Percentiles rank a stretch among this genome's conserved stretches.
Conservation (phyloP, 805 yeast species). For the Wickerhamiella sorbophila region DNA sequence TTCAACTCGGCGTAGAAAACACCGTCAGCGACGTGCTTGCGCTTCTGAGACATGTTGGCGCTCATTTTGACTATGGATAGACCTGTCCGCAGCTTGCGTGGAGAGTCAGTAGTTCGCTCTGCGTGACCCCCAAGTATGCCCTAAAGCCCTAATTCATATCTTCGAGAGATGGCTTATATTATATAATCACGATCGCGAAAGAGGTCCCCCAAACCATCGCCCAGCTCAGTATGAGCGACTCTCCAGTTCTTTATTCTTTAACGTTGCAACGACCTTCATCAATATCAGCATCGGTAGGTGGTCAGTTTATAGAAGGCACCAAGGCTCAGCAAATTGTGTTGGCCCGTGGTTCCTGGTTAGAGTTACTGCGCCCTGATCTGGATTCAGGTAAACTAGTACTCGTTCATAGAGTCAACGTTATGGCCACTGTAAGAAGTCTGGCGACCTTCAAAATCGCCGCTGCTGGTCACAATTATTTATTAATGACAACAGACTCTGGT, state of each 20-base stretch:
- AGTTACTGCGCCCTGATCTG: conserved; percentile 38
- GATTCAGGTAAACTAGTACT: conserved; percentile 40
- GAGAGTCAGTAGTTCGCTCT: no score
- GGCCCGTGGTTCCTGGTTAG: conserved; percentile 41
- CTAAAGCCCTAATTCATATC: background rate
- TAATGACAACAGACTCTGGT: conserved; percentile 71
- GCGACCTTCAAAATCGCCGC: conserved; percentile 41
- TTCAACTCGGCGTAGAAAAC: conserved; percentile 99
- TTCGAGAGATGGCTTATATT: no score
- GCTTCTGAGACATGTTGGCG: conserved; percentile 74
- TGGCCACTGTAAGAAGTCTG: conserved; percentile 44
- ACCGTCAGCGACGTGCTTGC: conserved; percentile 99
- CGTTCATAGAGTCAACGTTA: conserved; percentile 33
- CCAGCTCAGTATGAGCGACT: background rate
- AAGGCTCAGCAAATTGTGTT: conserved; percentile 45
- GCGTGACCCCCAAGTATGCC: no score
- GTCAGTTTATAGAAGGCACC: conserved; percentile 36
- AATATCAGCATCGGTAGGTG: conserved; percentile 43
- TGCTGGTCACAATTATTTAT: conserved; percentile 40
- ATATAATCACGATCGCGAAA: no score
- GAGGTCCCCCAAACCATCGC: no score
- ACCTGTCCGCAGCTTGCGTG: no score
- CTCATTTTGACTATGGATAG: conserved; percentile 8
- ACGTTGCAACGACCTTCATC: conserved; percentile 52
- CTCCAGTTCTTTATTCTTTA: conserved; percentile 40